A percentile compares a stretch with the other conserved stretches of the same genome.
These are phyloP conservation scores for Aspergillus carlsbadensis DNA, from an alignment of 495 filamentous ascomycete genomes.

Conservation along the genomic window DNA sequence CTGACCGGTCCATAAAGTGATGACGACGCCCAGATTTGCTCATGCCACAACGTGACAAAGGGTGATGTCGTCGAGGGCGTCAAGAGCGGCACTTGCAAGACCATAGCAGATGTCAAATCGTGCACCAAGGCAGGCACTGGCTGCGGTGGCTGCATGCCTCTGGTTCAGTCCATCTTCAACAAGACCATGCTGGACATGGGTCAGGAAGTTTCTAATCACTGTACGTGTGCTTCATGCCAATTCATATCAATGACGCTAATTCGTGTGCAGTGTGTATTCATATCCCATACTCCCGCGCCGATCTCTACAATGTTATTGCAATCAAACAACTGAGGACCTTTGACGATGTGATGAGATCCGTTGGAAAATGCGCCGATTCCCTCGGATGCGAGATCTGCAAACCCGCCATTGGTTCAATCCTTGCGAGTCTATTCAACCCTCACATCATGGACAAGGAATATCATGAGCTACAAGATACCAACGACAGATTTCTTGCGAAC, in stretches of 20 bases:
- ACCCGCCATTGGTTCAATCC: constrained; percentile 80
- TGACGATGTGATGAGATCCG: constrained; percentile 76
- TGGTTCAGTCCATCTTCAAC: constrained; percentile 92
- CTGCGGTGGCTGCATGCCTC: constrained; percentile 91
- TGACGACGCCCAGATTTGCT: constrained; percentile 90
- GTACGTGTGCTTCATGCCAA: constrained; percentile 30
- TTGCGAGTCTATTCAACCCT: constrained; percentile 80
- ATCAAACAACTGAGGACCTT: constrained; percentile 79
- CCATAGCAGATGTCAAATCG: constrained; percentile 82
- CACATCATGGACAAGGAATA: constrained; percentile 75
- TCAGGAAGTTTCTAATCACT: constrained; percentile 83
- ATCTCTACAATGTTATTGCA: constrained; percentile 87
- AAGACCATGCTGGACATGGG: constrained; percentile 88
- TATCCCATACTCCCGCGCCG: constrained; percentile 82
- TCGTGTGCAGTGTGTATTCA: constrained; percentile 66
- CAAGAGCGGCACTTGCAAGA: constrained; percentile 82
- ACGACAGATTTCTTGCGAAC: constrained; percentile 90
- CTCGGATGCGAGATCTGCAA: constrained; percentile 94
- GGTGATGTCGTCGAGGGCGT: constrained; percentile 72
- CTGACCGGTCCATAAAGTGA: constrained; percentile 45
- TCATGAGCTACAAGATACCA: constrained; percentile 89
- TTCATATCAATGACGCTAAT: constrained; percentile 9
- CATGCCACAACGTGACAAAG: constrained; percentile 95
- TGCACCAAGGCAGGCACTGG: constrained; percentile 96
- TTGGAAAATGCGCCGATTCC: constrained; percentile 70